Conservation (phyloP, 2,329 filamentous ascomycete genomes). For the Graphium sp. region DNA sequence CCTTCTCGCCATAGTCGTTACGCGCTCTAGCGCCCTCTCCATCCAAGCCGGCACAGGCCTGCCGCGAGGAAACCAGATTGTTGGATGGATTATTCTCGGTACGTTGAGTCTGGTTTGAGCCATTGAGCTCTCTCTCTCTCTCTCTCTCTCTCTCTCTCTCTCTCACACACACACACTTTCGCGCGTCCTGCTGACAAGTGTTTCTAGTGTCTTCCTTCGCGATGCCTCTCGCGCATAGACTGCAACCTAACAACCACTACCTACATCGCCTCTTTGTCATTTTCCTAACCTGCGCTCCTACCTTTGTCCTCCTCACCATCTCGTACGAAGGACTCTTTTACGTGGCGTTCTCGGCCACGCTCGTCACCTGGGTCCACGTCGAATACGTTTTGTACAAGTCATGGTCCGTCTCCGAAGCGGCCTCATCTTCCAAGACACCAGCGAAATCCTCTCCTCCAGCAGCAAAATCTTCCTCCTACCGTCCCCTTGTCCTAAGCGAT, state of each 20-base stretch:
- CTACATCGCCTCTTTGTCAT: conserved; percentile 77
- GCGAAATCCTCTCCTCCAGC: conserved; percentile 6
- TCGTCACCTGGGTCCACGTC: conserved; percentile 82
- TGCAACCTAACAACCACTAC: conserved; percentile 74
- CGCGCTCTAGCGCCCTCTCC: conserved; percentile 68
- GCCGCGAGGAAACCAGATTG: conserved; percentile 70
- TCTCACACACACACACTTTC: too few relatives aligned
- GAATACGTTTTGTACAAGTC: conserved; percentile 51
- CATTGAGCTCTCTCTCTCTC: background rate
- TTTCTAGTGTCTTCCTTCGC: conserved; percentile 50
- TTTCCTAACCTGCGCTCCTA: conserved; percentile 83
- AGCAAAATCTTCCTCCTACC: conserved; percentile 17
- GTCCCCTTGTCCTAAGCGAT: conserved; percentile 66
- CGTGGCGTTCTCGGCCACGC: conserved; percentile 65
- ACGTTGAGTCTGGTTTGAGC: too few relatives aligned
- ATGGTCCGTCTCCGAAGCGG: conserved; percentile 1
- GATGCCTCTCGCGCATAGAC: conserved; percentile 64
- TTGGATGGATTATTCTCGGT: conserved; percentile 71
- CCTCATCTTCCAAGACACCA: background rate
- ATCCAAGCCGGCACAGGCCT: conserved; percentile 74
- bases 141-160: background rate
- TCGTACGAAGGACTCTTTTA: conserved; percentile 97
- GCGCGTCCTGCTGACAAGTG: too few relatives aligned
- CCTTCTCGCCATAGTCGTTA: conserved; percentile 68
- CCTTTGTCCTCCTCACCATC: conserved; percentile 90